Conservation (phyloP, 768 basidiomycete species). For the Lactarius psammicola region DNA sequence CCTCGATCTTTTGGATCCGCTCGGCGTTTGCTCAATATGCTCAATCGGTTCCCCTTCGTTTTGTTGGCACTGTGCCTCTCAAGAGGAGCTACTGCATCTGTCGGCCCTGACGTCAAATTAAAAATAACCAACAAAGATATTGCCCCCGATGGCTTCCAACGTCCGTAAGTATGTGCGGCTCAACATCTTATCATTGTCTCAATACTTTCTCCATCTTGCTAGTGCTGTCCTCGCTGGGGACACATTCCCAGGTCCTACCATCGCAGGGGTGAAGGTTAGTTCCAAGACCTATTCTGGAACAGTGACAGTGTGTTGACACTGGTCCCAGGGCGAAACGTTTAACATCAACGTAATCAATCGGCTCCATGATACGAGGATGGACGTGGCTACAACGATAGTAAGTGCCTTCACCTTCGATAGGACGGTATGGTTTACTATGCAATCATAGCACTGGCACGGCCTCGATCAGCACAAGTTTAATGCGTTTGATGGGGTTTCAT, state of each 20-base stretch:
- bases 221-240: constrained; percentile 13
- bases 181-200: neutral
- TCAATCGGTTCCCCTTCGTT: neutral
- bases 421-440: neutral
- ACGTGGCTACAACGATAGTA: constrained; percentile 3
- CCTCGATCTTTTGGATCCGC: neutral
- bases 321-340: constrained; percentile 1
- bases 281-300: neutral
- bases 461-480: constrained; percentile 44
- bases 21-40: neutral
- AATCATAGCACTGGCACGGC: constrained; percentile 45
- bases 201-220: neutral
- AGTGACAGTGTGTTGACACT: neutral
- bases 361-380: neutral
- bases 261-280: constrained; percentile 2
- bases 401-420: neutral
- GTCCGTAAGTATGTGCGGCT: neutral
- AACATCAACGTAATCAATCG: neutral
- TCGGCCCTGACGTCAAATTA: constrained; percentile 5
- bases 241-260: constrained; percentile 12
- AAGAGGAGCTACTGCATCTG: neutral
- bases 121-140: constrained; percentile 9
- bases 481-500: constrained; percentile 46
- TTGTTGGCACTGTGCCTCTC: neutral
- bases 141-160: constrained; percentile 11